Evolutionary conservation across 208 protist species (phyloP).

Genomic region (Acanthamoeba royreba): DNA sequence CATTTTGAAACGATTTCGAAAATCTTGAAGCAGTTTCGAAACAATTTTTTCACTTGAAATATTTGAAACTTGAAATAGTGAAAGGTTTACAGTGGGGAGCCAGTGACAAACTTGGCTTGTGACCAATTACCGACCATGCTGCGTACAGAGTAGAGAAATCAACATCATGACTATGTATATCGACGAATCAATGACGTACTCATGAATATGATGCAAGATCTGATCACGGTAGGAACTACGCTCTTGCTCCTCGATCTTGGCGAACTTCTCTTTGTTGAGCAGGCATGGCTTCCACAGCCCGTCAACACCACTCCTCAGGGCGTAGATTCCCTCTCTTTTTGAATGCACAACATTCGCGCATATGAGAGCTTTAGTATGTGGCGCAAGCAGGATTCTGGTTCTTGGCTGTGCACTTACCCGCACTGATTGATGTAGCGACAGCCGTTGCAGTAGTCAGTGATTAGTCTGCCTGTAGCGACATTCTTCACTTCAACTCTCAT

Average conservation of each 20-base stretch:
- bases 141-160: no score
- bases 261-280: slow-evolving; percentile 31
- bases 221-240: background rate
- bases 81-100: no score
- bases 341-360: no score
- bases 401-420: background rate
- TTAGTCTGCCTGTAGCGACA: slow-evolving; percentile 7
- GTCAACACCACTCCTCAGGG: background rate
- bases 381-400: background rate
- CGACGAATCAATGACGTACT: no score
- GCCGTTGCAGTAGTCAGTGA: background rate
- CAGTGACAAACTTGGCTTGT: no score
- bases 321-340: background rate
- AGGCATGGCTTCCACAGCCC: slow-evolving; percentile 30
- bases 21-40: no score
- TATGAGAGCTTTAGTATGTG: no score
- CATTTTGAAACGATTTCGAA: no score
- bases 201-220: background rate
- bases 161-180: no score
- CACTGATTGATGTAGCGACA: background rate
- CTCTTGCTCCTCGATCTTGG: background rate
- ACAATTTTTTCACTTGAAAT: no score
- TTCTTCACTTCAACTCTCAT: slow-evolving; percentile 34
- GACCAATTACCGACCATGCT: no score
- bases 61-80: no score